phyloP scores from a whole-genome alignment of 805 yeast genomes.

The Saturnispora galanensis region DNA sequence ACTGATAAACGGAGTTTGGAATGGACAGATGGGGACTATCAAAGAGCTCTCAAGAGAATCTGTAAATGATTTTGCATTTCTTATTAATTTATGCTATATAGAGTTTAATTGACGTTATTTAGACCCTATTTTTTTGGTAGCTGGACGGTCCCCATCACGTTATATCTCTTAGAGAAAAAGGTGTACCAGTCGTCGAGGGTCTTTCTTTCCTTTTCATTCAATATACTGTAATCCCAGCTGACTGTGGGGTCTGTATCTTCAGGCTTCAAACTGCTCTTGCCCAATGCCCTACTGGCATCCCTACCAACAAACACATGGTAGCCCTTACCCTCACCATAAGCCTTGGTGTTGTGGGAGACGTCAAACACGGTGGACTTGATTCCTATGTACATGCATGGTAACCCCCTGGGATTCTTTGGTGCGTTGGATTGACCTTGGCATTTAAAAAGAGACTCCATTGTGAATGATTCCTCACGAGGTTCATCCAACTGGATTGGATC shows the following conservation, averaged over 20 bases:
- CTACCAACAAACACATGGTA: slow-evolving; percentile 66
- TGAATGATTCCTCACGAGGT: slow-evolving; percentile 37
- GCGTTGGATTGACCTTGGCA: slow-evolving; percentile 22
- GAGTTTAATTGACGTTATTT: not conserved
- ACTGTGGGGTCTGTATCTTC: slow-evolving; percentile 36
- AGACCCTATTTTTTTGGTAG: slow-evolving; percentile 13
- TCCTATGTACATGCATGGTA: slow-evolving; percentile 47
- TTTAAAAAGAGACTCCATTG: slow-evolving; percentile 16
- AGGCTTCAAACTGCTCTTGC: slow-evolving; percentile 49
- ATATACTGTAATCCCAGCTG: slow-evolving; percentile 41
- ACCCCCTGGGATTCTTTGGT: slow-evolving; percentile 5
- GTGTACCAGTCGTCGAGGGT: slow-evolving; percentile 69
- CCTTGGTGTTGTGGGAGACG: slow-evolving; percentile 53
- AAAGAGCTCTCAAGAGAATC: slow-evolving; percentile 37
- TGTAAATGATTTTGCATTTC: slow-evolving; percentile 5
- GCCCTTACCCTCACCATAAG: slow-evolving; percentile 70
- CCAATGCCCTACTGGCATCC: slow-evolving; percentile 72
- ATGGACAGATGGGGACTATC: slow-evolving; percentile 50
- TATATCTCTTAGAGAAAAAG: slow-evolving; percentile 47
- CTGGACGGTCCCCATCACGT: slow-evolving; percentile 33
- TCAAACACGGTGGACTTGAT: slow-evolving; percentile 73
- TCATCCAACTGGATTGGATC: slow-evolving; percentile 41
- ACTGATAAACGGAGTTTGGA: slow-evolving; percentile 46
- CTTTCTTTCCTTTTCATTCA: slow-evolving; percentile 49
- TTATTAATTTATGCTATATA: not conserved